phyloP scores from a whole-genome alignment of 2,329 filamentous ascomycete species.

The Apiospora aurea region DNA sequence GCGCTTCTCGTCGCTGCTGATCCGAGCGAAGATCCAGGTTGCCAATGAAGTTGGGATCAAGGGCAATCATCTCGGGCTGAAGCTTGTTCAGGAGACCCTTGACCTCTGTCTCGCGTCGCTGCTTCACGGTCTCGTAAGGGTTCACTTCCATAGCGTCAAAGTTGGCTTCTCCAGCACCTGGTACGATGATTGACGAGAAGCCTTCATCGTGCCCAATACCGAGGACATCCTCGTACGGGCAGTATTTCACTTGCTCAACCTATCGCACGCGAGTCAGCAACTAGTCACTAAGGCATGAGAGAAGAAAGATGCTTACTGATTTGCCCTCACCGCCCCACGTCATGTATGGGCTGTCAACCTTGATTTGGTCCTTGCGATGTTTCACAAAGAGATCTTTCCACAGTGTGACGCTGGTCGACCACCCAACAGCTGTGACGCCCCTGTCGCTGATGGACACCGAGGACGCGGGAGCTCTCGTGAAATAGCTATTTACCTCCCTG shows the following conservation, averaged over 20 bases:
- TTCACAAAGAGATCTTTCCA: slow-evolving; percentile 92
- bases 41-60: slow-evolving; percentile 92
- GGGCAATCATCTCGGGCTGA: slow-evolving; percentile 93
- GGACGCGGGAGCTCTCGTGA: slow-evolving; percentile 80
- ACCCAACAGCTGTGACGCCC: slow-evolving; percentile 86
- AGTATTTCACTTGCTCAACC: slow-evolving; percentile 87
- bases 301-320: slow-evolving; percentile 39
- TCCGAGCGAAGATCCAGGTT: slow-evolving; percentile 83
- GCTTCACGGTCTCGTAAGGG: slow-evolving; percentile 92
- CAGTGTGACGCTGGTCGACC: slow-evolving; percentile 86
- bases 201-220: slow-evolving; percentile 85
- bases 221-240: slow-evolving; percentile 92
- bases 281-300: neutral
- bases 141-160: slow-evolving; percentile 93
- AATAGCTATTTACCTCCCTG: slow-evolving; percentile 84
- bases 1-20: slow-evolving; percentile 77
- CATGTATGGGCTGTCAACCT: slow-evolving; percentile 90
- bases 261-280: neutral
- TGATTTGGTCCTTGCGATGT: slow-evolving; percentile 72
- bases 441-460: slow-evolving; percentile 89
- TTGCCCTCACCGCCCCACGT: slow-evolving; percentile 88
- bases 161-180: slow-evolving; percentile 96
- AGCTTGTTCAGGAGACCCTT: slow-evolving; percentile 91
- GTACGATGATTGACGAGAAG: slow-evolving; percentile 89
- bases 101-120: slow-evolving; percentile 92